Evolutionary conservation across 495 filamentous ascomycete genomes (phyloP).

Genomic region (Aspergillus leporis): DNA sequence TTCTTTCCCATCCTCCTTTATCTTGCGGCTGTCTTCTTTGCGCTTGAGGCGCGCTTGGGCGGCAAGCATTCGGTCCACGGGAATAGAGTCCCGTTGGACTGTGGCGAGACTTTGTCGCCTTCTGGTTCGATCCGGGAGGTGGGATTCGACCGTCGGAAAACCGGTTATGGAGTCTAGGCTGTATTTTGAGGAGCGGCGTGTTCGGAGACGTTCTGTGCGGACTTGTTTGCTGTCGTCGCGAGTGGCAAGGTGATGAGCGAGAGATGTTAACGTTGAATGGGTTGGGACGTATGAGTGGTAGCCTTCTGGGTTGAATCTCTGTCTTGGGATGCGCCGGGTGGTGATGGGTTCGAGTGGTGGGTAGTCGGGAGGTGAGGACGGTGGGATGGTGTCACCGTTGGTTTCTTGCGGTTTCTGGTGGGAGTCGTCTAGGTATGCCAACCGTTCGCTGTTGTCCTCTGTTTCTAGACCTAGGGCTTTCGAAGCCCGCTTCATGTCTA

Average conservation of each 20-base stretch:
- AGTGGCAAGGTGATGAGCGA: conserved; percentile 20
- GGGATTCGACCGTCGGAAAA: conserved; percentile 16
- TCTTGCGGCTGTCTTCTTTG: conserved; percentile 42
- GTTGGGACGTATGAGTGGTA: conserved; percentile 26
- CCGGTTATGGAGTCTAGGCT: conserved; percentile 23
- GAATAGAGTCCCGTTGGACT: conserved; percentile 45
- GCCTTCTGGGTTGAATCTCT: conserved; percentile 22
- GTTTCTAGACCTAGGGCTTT: conserved; percentile 26
- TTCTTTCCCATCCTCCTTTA: conserved; percentile 32
- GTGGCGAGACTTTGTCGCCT: conserved; percentile 33
- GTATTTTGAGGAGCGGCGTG: conserved; percentile 26
- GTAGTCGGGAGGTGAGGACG: conserved; percentile 39
- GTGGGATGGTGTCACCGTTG: conserved; percentile 21
- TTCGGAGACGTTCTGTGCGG: conserved; percentile 18
- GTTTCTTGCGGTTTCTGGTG: conserved; percentile 20
- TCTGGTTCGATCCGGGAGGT: conserved; percentile 37
- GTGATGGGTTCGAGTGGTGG: conserved; percentile 26
- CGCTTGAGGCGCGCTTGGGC: conserved; percentile 63
- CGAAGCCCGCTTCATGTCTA: conserved; percentile 30
- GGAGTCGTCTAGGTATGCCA: conserved; percentile 33
- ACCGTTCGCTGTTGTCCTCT: conserved; percentile 29
- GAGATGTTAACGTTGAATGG: conserved; percentile 24
- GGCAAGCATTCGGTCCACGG: conserved; percentile 60
- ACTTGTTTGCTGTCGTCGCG: conserved; percentile 22
- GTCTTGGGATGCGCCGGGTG: conserved; percentile 21